Conservation (phyloP, 2,329 filamentous ascomycete genomes). For the Fusarium nanum region DNA sequence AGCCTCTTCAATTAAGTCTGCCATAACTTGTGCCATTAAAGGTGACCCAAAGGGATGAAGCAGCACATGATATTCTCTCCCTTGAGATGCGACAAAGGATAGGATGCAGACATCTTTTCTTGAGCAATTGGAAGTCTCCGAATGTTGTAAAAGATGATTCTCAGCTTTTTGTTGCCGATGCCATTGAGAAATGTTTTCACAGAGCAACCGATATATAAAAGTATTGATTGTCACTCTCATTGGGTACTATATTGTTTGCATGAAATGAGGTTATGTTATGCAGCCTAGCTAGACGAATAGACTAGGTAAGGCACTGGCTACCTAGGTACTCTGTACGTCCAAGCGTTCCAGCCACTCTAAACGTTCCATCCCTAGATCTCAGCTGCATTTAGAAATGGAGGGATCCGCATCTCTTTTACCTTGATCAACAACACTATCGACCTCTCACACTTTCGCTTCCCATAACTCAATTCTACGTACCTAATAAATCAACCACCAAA, state of each 20-base stretch:
- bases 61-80: neutral
- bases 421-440: constrained; percentile 17
- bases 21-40: neutral
- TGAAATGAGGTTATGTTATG: constrained; percentile 8
- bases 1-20: neutral
- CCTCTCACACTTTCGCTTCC: constrained; percentile 7
- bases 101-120: neutral
- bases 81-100: neutral
- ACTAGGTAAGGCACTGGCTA: neutral
- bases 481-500: constrained; percentile 22
- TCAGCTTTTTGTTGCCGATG: neutral
- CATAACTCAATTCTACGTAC: constrained; percentile 19
- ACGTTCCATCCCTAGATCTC: constrained; percentile 8
- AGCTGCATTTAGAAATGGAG: constrained; percentile 17
- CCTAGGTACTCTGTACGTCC: constrained; percentile 4
- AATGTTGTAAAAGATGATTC: neutral
- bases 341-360: constrained; percentile 13
- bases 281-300: neutral
- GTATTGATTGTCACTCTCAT: neutral
- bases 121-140: neutral
- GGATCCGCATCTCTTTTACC: constrained; percentile 21
- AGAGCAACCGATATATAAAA: neutral
- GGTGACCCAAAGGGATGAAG: neutral
- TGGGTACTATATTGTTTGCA: neutral
- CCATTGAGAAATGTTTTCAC: neutral